Evolutionary conservation across 305 asterid genomes (phyloP).

Genomic region (Petunia hybrid): DNA sequence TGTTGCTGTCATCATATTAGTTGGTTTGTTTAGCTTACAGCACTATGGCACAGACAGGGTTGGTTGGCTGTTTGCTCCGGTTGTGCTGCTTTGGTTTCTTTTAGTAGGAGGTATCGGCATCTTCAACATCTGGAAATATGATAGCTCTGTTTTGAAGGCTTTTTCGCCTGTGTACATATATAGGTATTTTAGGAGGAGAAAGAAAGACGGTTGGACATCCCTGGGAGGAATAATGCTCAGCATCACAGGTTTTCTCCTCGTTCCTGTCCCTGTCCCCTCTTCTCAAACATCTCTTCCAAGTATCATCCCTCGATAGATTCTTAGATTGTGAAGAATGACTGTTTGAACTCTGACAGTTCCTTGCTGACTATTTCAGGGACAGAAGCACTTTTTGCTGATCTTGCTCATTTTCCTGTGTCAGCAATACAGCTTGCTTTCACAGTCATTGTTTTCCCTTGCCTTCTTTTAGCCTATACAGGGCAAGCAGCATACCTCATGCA

Average conservation of each 20-base stretch:
- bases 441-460: slow-evolving; percentile 91
- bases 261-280: slow-evolving; percentile 4
- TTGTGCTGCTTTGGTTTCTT: slow-evolving; percentile 93
- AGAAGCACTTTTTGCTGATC: slow-evolving; percentile 99
- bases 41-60: slow-evolving; percentile 97
- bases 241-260: slow-evolving; percentile 74
- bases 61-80: slow-evolving; percentile 97
- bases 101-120: slow-evolving; percentile 95
- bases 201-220: slow-evolving; percentile 79
- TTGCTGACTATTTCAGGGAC: slow-evolving; percentile 70
- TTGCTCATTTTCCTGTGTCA: slow-evolving; percentile 90
- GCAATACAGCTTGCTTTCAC: slow-evolving; percentile 97
- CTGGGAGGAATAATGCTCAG: slow-evolving; percentile 99
- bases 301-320: slow-evolving; percentile 23
- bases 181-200: slow-evolving; percentile 70
- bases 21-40: slow-evolving; percentile 93
- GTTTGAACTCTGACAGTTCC: slow-evolving; percentile 34
- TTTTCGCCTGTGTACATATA: slow-evolving; percentile 84
- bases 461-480: slow-evolving; percentile 92
- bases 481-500: slow-evolving; percentile 97
- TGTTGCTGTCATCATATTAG: slow-evolving; percentile 84
- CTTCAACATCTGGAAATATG: slow-evolving; percentile 77
- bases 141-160: slow-evolving; percentile 84
- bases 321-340: slow-evolving; percentile 4
- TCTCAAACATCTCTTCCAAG: not conserved